Evolutionary conservation across 306 rosid genomes (phyloP).

Genomic region (Cucumis hystrix): DNA sequence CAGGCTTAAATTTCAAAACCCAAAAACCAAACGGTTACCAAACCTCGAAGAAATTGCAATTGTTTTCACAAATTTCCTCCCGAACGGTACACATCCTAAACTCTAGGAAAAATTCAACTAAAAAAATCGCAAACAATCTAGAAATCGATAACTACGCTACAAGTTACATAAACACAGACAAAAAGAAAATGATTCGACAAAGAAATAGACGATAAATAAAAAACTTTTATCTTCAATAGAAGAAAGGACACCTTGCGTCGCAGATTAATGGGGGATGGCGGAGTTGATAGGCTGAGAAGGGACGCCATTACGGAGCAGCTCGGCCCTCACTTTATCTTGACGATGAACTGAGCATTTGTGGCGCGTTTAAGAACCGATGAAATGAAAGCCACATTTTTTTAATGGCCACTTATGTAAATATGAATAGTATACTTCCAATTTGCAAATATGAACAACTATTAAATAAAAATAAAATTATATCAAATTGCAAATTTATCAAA

Average conservation of each 20-base stretch:
- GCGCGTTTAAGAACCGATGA: background rate
- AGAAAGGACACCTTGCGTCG: background rate
- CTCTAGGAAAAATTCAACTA: background rate
- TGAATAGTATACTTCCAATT: background rate
- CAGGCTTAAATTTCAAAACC: too few relatives aligned
- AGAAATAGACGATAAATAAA: background rate
- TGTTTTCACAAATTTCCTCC: background rate
- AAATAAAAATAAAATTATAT: background rate
- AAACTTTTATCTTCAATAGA: background rate
- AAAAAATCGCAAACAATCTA: background rate
- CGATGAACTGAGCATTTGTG: background rate
- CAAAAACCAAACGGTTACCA: too few relatives aligned
- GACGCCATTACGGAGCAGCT: background rate
- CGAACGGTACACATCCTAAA: background rate
- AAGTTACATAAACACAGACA: background rate
- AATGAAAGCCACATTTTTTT: background rate
- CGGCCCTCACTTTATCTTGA: background rate
- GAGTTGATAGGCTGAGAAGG: slow-evolving; percentile 1
- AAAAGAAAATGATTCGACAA: background rate
- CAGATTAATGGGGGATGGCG: background rate
- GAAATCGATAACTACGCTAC: background rate
- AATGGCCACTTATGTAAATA: background rate
- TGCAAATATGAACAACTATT: background rate
- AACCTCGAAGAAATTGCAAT: background rate
- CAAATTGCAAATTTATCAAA: too few relatives aligned